phyloP scores from a whole-genome alignment of 805 yeast genomes.

The Peterozyma xylosa region DNA sequence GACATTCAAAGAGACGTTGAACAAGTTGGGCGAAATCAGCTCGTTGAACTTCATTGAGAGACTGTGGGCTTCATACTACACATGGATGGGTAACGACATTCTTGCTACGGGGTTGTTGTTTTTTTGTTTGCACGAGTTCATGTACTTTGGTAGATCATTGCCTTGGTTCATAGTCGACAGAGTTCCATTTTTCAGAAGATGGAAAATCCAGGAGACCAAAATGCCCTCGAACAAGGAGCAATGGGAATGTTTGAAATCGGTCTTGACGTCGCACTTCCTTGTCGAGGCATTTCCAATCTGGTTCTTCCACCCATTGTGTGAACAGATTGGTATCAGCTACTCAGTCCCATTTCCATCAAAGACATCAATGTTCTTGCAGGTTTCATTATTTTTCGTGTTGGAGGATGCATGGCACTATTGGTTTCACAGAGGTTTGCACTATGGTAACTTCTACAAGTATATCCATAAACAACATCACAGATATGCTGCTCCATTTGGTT shows the following conservation, averaged over 20 bases:
- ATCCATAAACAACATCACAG: constrained; percentile 97
- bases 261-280: constrained; percentile 76
- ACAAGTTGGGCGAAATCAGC: background rate
- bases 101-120: constrained; percentile 88
- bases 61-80: constrained; percentile 86
- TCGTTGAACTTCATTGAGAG: constrained; percentile 47
- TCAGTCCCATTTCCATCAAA: constrained; percentile 80
- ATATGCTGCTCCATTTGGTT: constrained; percentile 96
- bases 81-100: constrained; percentile 77
- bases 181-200: constrained; percentile 77
- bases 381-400: constrained; percentile 68
- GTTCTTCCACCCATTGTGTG: constrained; percentile 93
- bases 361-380: constrained; percentile 54
- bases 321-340: constrained; percentile 66
- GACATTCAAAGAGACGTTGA: background rate
- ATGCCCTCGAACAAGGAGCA: constrained; percentile 78
- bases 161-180: constrained; percentile 90
- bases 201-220: constrained; percentile 84
- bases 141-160: constrained; percentile 86
- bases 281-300: constrained; percentile 96
- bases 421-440: constrained; percentile 87
- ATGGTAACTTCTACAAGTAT: constrained; percentile 81
- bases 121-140: constrained; percentile 74
- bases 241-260: constrained; percentile 86
- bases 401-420: constrained; percentile 98